Evolutionary conservation across 2,329 filamentous ascomycete species (phyloP), one percentile per base, ranked within the genome.

Genomic region (Neofusicoccum ribis): DNA sequence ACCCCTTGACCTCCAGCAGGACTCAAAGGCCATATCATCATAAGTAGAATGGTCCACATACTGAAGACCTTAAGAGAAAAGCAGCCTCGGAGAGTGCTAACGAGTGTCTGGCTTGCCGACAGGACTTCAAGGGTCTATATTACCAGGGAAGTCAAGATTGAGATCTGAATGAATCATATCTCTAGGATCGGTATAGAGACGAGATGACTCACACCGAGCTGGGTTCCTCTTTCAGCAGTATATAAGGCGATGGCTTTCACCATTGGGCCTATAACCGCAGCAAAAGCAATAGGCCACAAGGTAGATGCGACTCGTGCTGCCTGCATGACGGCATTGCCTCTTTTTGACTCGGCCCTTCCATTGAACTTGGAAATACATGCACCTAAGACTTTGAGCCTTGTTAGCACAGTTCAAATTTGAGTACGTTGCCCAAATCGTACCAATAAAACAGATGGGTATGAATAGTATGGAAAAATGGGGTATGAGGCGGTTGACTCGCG

Each of bases 241-340:
- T 46, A n/a, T 12, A 59, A 34, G 12, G 37, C 54, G 6, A 59
- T 31, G 20, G 23, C 8, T 9, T 17, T 37, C 5, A 44, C 4
- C 54, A 59, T 59, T 17, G 54, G 54, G 2, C 54, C 54, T 14
- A 59, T 20, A 14, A 59, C 54, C 6, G 54, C 37, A 15, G 54
- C 54, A 36, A 59, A 59, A 15, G 37, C 54, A 27, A 59, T 59
- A 11, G 54, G 54, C 54, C 54, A 59, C 15, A 59, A 8, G 5
- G 54, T 59, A 8, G 36, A 39, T 39, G 36, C 36, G 7, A 39
- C 36, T 39, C 36, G 7, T 12, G 36, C 36, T 39, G 36, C 36
- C 36, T 39, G 36, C 36, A 3, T 7, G 12, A 39, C 36, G 0
- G 36, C 36, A 5, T 39, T 39, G 2, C 36, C 36, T 39, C 8